phyloP scores from a whole-genome alignment of 768 basidiomycete species.

The Steccherinum ochraceum region DNA sequence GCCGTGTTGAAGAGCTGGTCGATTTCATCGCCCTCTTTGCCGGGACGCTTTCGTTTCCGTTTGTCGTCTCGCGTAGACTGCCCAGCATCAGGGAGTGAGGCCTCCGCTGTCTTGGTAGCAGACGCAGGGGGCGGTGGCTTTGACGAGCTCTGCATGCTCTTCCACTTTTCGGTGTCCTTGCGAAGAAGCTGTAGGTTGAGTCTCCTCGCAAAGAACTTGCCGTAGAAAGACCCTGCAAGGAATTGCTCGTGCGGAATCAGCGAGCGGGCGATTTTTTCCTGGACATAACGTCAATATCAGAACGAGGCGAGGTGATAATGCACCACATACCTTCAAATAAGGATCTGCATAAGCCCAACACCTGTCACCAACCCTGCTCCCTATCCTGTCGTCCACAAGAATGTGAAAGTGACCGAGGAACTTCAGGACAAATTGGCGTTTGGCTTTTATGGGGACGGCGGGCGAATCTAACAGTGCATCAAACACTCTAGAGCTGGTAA shows the following conservation, averaged over 20 bases:
- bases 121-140: slow-evolving; percentile 6
- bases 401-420: slow-evolving; percentile 75
- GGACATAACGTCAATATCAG: neutral
- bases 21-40: slow-evolving; percentile 55
- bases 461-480: slow-evolving; percentile 71
- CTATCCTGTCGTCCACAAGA: slow-evolving; percentile 86
- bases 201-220: slow-evolving; percentile 79
- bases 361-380: slow-evolving; percentile 85
- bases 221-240: slow-evolving; percentile 75
- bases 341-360: slow-evolving; percentile 91
- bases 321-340: slow-evolving; percentile 68
- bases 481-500: slow-evolving; percentile 71
- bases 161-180: slow-evolving; percentile 83
- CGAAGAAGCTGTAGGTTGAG: slow-evolving; percentile 74
- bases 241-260: slow-evolving; percentile 64
- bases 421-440: slow-evolving; percentile 63
- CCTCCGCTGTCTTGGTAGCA: neutral
- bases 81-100: neutral
- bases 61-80: neutral
- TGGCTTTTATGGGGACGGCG: slow-evolving; percentile 54
- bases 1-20: slow-evolving; percentile 61
- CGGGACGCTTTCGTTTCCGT: slow-evolving; percentile 37
- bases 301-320: neutral
- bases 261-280: slow-evolving; percentile 92
- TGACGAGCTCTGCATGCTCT: slow-evolving; percentile 47